Evolutionary conservation across 1,284 basidiomycete genomes (phyloP), one percentile per base, ranked within the genome.

Genomic region (Takashimella tepidaria): DNA sequence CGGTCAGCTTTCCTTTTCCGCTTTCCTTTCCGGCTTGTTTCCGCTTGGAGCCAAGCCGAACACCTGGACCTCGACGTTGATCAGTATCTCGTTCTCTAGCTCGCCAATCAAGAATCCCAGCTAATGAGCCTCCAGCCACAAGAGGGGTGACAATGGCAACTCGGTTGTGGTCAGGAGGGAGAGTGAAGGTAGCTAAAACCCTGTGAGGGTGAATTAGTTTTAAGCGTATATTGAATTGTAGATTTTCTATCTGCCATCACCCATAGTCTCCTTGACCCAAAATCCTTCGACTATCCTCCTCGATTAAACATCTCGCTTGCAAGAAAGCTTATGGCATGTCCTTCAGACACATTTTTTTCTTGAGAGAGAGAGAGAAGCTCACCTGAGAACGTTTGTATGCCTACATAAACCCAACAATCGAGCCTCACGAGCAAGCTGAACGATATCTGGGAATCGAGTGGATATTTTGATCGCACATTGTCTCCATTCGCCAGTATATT

Each of bases 321-420:
- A n/a, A n/a, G n/a, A n/a, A n/a, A n/a, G n/a, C n/a, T n/a, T 11
- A 40, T 40, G 19, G 8, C 3, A 20, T 25, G 16, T 23, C 27
- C 22, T 37, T 37, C 24, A 31, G 16, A 10, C 23, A 19, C 19
- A 13, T 5, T 19, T 20, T 23, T 11, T 11, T n/a, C 13, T 10
- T 8, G 24, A n/a, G 8, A n/a, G 21, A 26, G 21, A 25, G 13
- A n/a, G 19, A 16, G 20, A 60, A 37, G 43, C 66, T 45, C 25
- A 69, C 70, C 67, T 60, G 1, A 74, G 58, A 3, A 74, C 67
- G 50, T 74, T 74, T 0, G 63, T 66, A 55, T 74, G 72, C 41
- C 63, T 48, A 50, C 66, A 68, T n/a, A 71, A 55, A 5, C 57
- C 55, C 20, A 72, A 60, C 31, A 74, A 47, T 23, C 63, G 54